Conservation (phyloP, 2,329 filamentous ascomycete genomes). For the Hypoxylon sp. region DNA sequence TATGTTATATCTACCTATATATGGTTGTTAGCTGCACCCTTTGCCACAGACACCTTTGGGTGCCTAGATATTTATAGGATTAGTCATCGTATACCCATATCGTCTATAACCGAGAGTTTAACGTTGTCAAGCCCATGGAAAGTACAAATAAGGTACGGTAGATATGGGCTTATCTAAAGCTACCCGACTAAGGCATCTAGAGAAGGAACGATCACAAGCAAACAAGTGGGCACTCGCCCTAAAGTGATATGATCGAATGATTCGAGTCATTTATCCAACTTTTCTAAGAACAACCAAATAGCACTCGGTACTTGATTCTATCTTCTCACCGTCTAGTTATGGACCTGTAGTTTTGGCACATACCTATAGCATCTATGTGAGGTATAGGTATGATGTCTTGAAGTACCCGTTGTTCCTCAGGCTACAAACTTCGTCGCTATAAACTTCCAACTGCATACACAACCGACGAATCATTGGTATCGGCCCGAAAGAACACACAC, state of each 20-base stretch:
- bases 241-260: neutral
- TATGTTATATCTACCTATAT: neutral
- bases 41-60: neutral
- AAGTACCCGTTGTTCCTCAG: neutral
- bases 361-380: neutral
- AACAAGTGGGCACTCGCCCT: neutral
- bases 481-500: conserved; percentile 21
- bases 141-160: neutral
- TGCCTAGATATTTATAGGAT: conserved; percentile 16
- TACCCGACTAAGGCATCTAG: neutral
- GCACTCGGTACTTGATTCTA: neutral
- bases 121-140: neutral
- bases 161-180: neutral
- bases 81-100: conserved; percentile 7
- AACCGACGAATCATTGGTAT: conserved; percentile 21
- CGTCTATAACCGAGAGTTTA: neutral
- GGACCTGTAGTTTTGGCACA: neutral
- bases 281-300: neutral
- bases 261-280: neutral
- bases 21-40: neutral
- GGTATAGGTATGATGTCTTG: neutral
- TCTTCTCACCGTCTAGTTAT: neutral
- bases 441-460: conserved; percentile 1
- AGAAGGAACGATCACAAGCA: neutral
- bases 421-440: neutral